Conservation (phyloP, 768 basidiomycete species). For the Mycena indigotica region DNA sequence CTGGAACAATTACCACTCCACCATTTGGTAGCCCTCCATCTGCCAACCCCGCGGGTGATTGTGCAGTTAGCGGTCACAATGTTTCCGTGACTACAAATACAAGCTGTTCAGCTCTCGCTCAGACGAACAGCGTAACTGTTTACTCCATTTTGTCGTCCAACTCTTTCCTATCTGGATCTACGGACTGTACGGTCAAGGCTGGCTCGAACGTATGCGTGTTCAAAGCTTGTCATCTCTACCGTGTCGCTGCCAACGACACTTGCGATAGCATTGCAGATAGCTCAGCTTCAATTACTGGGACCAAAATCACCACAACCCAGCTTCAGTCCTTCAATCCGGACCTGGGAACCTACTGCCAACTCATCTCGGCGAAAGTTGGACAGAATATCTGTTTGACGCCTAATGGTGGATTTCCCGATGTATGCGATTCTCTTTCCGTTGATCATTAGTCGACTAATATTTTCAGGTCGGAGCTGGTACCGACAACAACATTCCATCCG, state of each 20-base stretch:
- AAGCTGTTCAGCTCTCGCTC: conserved; percentile 19
- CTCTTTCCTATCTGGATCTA: conserved; percentile 5
- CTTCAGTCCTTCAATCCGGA: conserved; percentile 21
- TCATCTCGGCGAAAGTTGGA: conserved; percentile 17
- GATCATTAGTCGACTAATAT: background rate
- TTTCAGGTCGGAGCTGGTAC: background rate
- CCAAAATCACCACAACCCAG: conserved; percentile 12
- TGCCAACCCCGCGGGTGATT: conserved; percentile 16
- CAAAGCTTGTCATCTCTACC: conserved; percentile 24
- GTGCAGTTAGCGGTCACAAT: conserved; percentile 25
- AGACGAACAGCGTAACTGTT: conserved; percentile 12
- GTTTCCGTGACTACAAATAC: conserved; percentile 20
- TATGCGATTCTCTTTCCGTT: background rate
- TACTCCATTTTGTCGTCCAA: conserved; percentile 19
- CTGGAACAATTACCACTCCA: background rate
- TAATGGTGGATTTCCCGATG: conserved; percentile 23
- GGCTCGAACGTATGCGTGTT: conserved; percentile 20
- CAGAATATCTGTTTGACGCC: conserved; percentile 18
- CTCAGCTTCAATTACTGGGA: conserved; percentile 4
- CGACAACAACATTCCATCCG: background rate
- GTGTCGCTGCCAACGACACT: conserved; percentile 23
- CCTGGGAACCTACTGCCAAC: conserved; percentile 23
- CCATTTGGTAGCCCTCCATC: conserved; percentile 4
- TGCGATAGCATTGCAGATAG: conserved; percentile 18
- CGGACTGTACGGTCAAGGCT: conserved; percentile 15